These are phyloP conservation scores for Geranium rotundifolium DNA, from an alignment of 345 rosid genomes.

Conservation along the genomic window DNA sequence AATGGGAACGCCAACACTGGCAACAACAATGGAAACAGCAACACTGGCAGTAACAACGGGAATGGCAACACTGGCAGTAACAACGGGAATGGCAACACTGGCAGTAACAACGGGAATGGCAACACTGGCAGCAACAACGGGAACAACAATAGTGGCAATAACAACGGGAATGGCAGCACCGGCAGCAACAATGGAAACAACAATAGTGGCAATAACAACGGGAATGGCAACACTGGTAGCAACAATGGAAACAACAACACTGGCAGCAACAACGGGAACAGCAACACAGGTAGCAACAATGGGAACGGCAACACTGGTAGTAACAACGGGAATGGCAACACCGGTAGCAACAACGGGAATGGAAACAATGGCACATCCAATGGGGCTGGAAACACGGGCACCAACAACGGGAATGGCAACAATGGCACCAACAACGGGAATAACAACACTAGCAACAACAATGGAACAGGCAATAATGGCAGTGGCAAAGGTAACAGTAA, in stretches of 20 bases:
- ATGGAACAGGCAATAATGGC: background rate
- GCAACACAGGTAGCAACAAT: background rate
- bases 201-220: background rate
- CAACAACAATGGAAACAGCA: background rate
- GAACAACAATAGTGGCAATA: background rate
- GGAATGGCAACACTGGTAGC: background rate
- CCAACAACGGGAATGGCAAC: constrained; percentile 4
- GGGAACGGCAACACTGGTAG: background rate
- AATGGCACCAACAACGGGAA: constrained; percentile 4
- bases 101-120: background rate
- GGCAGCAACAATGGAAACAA: background rate
- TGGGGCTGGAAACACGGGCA: constrained; percentile 3
- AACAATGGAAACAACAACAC: background rate
- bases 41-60: background rate
- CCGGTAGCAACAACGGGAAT: background rate
- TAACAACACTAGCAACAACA: background rate
- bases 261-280: background rate
- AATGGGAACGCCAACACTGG: background rate
- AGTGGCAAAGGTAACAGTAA: constrained; percentile 6
- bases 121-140: background rate
- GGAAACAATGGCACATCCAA: background rate
- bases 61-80: background rate
- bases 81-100: background rate
- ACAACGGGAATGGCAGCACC: background rate
- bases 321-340: background rate